Percentiles rank a stretch among this genome's conserved stretches.
phyloP scores from a whole-genome alignment of 2,329 filamentous ascomycete genomes.

The Clarireedia monteithiana region DNA sequence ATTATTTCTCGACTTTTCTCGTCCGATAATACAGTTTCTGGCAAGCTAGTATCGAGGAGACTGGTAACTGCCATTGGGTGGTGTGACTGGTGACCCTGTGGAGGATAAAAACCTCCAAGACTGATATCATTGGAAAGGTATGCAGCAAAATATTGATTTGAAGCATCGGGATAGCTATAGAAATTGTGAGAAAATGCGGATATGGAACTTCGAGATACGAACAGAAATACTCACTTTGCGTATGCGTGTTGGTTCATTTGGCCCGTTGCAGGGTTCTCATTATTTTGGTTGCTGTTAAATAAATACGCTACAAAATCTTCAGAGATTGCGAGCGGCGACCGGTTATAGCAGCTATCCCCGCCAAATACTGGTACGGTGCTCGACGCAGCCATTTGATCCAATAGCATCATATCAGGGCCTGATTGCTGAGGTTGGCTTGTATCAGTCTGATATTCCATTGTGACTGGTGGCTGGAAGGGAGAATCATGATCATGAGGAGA shows the following conservation, averaged over 20 bases:
- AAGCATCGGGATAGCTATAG: constrained; percentile 45
- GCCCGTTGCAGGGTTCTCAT: constrained; percentile 44
- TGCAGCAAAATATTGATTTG: constrained; percentile 40
- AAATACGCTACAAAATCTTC: constrained; percentile 83
- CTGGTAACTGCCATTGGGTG: constrained; percentile 89
- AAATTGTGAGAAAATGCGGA: background rate
- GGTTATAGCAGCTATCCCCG: constrained; percentile 64
- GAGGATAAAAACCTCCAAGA: constrained; percentile 50
- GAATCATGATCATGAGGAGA: constrained; percentile 24
- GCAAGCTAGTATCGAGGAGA: constrained; percentile 70
- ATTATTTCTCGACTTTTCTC: constrained; percentile 80
- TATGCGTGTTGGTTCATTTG: constrained; percentile 42
- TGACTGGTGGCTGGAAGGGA: constrained; percentile 24
- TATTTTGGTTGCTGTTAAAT: constrained; percentile 58
- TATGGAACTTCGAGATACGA: background rate
- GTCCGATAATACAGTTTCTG: constrained; percentile 75
- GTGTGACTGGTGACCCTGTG: constrained; percentile 43
- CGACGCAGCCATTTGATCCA: constrained; percentile 54
- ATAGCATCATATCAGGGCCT: constrained; percentile 45
- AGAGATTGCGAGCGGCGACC: constrained; percentile 79
- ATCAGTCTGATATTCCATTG: constrained; percentile 26
- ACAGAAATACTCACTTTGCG: constrained; percentile 38
- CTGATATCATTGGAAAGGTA: constrained; percentile 42
- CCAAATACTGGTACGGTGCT: constrained; percentile 83
- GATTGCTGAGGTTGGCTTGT: constrained; percentile 30